phyloP scores from a whole-genome alignment of 2,329 filamentous ascomycete species.

The Chaetomiaceae sp. region DNA sequence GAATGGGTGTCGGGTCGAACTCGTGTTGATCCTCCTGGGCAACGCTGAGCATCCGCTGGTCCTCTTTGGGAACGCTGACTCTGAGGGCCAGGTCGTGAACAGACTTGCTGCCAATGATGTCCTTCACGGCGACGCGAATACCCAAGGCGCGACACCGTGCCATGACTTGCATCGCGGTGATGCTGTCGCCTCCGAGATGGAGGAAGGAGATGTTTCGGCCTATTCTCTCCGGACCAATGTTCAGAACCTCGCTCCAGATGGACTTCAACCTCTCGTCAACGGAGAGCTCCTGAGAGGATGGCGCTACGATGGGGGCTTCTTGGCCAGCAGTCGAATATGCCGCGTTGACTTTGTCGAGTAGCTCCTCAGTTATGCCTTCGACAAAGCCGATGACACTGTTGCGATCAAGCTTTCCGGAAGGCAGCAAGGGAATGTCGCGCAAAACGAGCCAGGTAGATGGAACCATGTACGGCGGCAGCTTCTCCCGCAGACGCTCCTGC shows the following conservation, averaged over 20 bases:
- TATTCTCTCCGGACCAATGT: conserved; percentile 27
- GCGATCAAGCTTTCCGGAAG: conserved; percentile 30
- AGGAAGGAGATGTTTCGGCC: conserved; percentile 32
- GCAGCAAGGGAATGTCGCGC: conserved; percentile 24
- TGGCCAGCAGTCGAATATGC: neutral
- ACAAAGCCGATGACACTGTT: conserved; percentile 26
- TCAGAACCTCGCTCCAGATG: conserved; percentile 38
- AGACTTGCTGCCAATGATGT: conserved; percentile 29
- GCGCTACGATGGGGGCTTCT: neutral
- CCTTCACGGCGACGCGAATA: conserved; percentile 28
- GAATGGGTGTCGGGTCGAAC: conserved; percentile 40
- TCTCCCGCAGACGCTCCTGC: conserved; percentile 26
- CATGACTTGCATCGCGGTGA: conserved; percentile 35
- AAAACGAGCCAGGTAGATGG: conserved; percentile 28
- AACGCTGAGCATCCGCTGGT: neutral
- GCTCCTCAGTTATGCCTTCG: conserved; percentile 10
- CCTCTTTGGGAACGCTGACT: neutral
- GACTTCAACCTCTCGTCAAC: conserved; percentile 11
- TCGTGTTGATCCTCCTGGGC: conserved; percentile 24
- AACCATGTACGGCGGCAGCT: conserved; percentile 33
- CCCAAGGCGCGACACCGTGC: conserved; percentile 31
- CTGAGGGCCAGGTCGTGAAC: conserved; percentile 26
- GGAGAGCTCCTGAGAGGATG: neutral
- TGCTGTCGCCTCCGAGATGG: conserved; percentile 38
- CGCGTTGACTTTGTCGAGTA: conserved; percentile 32